Evolutionary conservation across 345 rosid genomes (phyloP), one percentile per base, ranked within the genome.

Genomic region (Gossypium raimondii): DNA sequence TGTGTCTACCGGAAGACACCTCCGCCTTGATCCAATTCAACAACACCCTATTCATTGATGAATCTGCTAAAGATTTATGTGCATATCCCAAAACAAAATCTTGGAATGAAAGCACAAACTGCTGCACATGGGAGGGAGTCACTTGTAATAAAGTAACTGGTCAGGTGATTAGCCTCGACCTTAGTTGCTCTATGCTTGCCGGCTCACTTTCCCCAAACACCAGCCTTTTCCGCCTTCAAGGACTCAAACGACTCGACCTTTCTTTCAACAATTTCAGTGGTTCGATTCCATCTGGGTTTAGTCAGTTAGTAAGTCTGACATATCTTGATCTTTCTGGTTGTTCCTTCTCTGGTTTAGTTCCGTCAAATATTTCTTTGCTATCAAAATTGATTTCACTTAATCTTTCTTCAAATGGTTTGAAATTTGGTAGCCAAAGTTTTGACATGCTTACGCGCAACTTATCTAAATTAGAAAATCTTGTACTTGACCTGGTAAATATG

Each of bases 61-160:
- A n/a, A n/a, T 45, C 18, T 65, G 70, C 2, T n/a, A 45, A 7
- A n/a, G 2, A 7, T 53, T 16, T 14, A 17, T 51, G 56, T 52
- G 2, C 57, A 2, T 52, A 16, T 17, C 52, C 75, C 4, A 56
- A 75, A 24, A 82, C 14, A 0, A 43, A 22, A 2, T 75, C 73
- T 0, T 82, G 80, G 82, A 68, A 56, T 7, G 65, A 60, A 4
- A 81, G 61, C 1, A 50, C 27, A 0, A 73, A 79, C 57, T 81
- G 84, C 68, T 84, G 84, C 67, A 77, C 14, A 3, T 77, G 82
- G 79, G 77, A 78, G 65, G 82, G 84, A 0, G 74, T 83, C 12
- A 76, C 61, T 0, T 82, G 80, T 1, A 76, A 82, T 17, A 1
- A 1, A 0, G 5, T 52, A n/a, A 77, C 70, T 0, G 75, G 77